Conservation (phyloP, 441 rosid species). For the Brassica hybrid region DNA sequence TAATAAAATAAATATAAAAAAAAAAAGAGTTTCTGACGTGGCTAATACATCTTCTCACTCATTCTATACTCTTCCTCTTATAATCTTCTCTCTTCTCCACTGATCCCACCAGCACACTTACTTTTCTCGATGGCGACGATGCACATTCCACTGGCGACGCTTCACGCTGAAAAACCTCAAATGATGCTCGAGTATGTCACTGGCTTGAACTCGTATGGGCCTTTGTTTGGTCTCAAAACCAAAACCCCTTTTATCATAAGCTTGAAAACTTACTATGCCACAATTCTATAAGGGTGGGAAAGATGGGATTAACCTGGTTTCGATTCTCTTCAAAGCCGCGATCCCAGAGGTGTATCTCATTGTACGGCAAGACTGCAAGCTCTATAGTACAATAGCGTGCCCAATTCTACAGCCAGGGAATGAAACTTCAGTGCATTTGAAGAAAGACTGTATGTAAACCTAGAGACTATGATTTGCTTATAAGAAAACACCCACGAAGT, state of each 20-base stretch:
- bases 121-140: conserved; percentile 29
- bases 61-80: conserved; percentile 20
- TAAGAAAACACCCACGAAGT: conserved; percentile 76
- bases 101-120: conserved; percentile 19
- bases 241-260: neutral
- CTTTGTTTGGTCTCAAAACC: conserved; percentile 77
- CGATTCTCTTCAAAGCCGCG: conserved; percentile 75
- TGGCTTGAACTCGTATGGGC: conserved; percentile 87
- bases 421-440: neutral
- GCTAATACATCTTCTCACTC: conserved; percentile 19
- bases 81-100: conserved; percentile 2
- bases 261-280: neutral
- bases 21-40: conserved; percentile 25
- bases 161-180: conserved; percentile 38
- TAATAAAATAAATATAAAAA: too few relatives aligned
- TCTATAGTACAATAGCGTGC: conserved; percentile 64
- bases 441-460: neutral
- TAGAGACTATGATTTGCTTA: neutral
- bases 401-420: conserved; percentile 47
- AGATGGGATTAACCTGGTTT: conserved; percentile 58
- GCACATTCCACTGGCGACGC: conserved; percentile 25
- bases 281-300: neutral
- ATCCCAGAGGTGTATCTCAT: conserved; percentile 84
- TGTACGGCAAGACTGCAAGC: conserved; percentile 69
- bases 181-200: conserved; percentile 65